A percentile compares a stretch with the other conserved stretches of the same genome.
phyloP scores from a whole-genome alignment of 164 flowering plant species.

The Macadamia integrifolia region DNA sequence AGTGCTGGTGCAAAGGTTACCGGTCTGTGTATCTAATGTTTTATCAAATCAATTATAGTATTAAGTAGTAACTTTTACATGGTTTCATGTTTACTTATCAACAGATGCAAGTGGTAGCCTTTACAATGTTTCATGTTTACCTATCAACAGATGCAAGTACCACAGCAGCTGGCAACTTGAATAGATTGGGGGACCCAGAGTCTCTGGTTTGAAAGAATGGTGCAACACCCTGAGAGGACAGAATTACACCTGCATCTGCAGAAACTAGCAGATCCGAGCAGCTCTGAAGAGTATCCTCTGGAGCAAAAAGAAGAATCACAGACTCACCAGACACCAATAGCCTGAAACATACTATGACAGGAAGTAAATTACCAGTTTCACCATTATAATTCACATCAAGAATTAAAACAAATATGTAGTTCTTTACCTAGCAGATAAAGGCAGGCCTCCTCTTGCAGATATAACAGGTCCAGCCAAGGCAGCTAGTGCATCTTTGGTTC shows the following conservation, averaged over 20 bases:
- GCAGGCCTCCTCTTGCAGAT: constrained; percentile 49
- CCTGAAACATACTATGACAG: constrained; percentile 24
- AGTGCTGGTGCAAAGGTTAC: no score
- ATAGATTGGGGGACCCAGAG: constrained; percentile 21
- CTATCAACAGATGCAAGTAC: constrained; percentile 40
- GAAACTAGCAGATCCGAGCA: constrained; percentile 30
- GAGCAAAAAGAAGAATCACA: constrained; percentile 39
- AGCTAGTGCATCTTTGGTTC: constrained; percentile 33
- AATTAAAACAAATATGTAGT: background rate
- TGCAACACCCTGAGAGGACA: constrained; percentile 40
- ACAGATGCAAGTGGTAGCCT: constrained; percentile 22
- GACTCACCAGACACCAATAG: constrained; percentile 39
- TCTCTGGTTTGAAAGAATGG: constrained; percentile 37
- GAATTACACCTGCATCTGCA: constrained; percentile 38
- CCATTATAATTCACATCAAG: background rate
- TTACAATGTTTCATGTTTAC: constrained; percentile 16
- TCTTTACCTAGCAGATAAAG: constrained; percentile 40
- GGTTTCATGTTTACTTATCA: constrained; percentile 32
- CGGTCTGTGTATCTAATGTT: no score
- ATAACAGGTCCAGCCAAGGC: constrained; percentile 42
- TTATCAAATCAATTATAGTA: no score
- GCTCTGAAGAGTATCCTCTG: constrained; percentile 33
- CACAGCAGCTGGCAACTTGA: constrained; percentile 39
- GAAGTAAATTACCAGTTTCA: constrained; percentile 3
- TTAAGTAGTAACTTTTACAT: background rate